Conservation (phyloP, 768 basidiomycete species). For the Pseudohyphozyma bogoriensis region DNA sequence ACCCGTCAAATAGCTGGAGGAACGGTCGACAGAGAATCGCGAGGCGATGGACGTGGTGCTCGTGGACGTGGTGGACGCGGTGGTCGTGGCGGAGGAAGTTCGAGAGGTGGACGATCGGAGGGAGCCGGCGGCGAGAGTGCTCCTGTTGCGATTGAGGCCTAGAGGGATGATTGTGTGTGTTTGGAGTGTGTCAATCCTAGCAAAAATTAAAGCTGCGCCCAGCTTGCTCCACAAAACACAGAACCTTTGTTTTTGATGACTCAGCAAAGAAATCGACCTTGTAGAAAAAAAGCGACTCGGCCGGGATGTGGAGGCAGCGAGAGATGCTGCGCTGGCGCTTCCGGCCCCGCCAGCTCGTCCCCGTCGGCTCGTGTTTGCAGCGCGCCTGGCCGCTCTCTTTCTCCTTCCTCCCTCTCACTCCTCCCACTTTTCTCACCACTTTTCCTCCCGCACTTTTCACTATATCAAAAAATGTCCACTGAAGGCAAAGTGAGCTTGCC, state of each 20-base stretch:
- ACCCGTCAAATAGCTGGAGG: conserved; percentile 11
- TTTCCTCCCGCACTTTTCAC: not conserved
- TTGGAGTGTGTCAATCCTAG: too few species aligned
- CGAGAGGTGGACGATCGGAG: conserved; percentile 7
- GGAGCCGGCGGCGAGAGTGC: not conserved
- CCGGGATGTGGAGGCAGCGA: too few species aligned
- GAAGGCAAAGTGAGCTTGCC: not conserved
- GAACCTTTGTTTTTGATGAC: too few species aligned
- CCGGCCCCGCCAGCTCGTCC: too few species aligned
- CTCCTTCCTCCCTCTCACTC: not conserved
- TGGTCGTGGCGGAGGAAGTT: conserved; percentile 3
- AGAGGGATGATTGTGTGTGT: too few species aligned
- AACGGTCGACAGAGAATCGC: conserved; percentile 17
- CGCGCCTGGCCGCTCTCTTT: not conserved
- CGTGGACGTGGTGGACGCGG: conserved; percentile 7
- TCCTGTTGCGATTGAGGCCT: conserved; percentile 1
- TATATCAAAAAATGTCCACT: not conserved
- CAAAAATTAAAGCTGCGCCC: too few species aligned
- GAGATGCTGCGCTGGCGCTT: too few species aligned
- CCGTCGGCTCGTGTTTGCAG: too few species aligned
- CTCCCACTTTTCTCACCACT: not conserved
- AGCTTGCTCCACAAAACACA: too few species aligned
- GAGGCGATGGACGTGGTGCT: conserved; percentile 3
- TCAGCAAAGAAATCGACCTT: too few species aligned
- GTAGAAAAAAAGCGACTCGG: too few species aligned